These are phyloP conservation scores for Sphaerostilbella broomeana DNA, from an alignment of 2,329 filamentous ascomycete genomes.

Conservation along the genomic window DNA sequence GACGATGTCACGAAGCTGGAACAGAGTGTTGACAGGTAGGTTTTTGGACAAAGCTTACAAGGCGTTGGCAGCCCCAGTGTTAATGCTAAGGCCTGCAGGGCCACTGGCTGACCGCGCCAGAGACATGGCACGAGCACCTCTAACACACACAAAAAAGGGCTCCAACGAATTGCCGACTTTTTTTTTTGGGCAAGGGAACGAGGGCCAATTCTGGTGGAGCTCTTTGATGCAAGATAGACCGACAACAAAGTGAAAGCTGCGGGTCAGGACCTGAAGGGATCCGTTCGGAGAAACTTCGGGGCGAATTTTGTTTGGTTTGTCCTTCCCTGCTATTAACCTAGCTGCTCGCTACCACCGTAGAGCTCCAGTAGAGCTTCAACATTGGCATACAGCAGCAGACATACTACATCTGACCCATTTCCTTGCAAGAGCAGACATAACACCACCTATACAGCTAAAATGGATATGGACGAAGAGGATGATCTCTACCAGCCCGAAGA, in stretches of 20 bases:
- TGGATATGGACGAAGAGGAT: slow-evolving; percentile 63
- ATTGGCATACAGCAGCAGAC: neutral
- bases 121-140: slow-evolving; percentile 38
- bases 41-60: slow-evolving; percentile 26
- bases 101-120: slow-evolving; percentile 53
- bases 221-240: slow-evolving; percentile 6
- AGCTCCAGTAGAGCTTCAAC: slow-evolving; percentile 11
- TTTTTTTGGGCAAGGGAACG: slow-evolving; percentile 7
- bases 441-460: too few relatives aligned
- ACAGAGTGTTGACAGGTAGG: too few relatives aligned
- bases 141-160: slow-evolving; percentile 13
- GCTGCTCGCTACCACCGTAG: neutral
- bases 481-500: slow-evolving; percentile 61
- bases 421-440: too few relatives aligned
- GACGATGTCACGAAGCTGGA: too few relatives aligned
- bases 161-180: slow-evolving; percentile 3
- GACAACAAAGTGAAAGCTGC: slow-evolving; percentile 1
- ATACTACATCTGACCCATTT: neutral
- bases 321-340: neutral
- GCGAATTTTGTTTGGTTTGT: neutral
- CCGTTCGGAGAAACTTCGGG: slow-evolving; percentile 9
- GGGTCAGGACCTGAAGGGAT: slow-evolving; percentile 9
- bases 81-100: slow-evolving; percentile 56
- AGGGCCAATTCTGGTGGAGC: slow-evolving; percentile 13
- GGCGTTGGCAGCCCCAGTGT: slow-evolving; percentile 53